Evolutionary conservation across 2,329 filamentous ascomycete genomes (phyloP), one percentile per base, ranked within the genome.

Genomic region (Talaromyces sp.): DNA sequence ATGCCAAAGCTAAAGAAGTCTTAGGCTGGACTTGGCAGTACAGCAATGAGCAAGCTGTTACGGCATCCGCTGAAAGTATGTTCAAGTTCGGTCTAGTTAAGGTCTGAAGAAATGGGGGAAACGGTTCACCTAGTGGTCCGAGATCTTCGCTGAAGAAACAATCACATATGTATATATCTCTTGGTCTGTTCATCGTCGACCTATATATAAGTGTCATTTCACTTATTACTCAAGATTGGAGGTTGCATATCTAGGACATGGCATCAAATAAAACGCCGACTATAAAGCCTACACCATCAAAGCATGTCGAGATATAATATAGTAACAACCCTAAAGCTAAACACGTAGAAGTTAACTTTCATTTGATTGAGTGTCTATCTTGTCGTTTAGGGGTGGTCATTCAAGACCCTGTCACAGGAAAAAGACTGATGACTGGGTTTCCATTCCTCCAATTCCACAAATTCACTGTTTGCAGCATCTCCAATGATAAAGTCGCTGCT

Each of bases 1-100:
- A 62, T 22, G 49, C 27, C 15, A 62, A 65, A 22, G 49, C 58
- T 17, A 65, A 45, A 45, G 51, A 58, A 19, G 4, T 22, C 13
- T 58, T 62, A 40, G 64, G 58, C 22, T 65, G 49, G 64, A n/a
- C 36, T 17, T 58, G 49, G 58, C 27, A 61, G n/a, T 65, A 65
- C 34, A 62, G 2, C 38, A 61, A 27, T 27, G 40, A 65, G 29
- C 58, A 62, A 22, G 40, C 58, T 3, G 8, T 62, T 19, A 58
- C 58, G 13, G 58, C 58, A 36, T 58, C 49, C 1, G 58, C 49
- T 25, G 59, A 65, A 17, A 62, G 49, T 51, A 40, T 62, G 5
- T 34, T 61, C 5, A 54, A 61, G 31, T 61, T 58, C 13, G 29
- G 22, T 13, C 25, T 54, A 38, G n/a, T 65, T 25, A 61, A 61